These are phyloP conservation scores for Zea luxurians DNA, from an alignment of 176 grass and related monocot genomes.

Conservation along the genomic window DNA sequence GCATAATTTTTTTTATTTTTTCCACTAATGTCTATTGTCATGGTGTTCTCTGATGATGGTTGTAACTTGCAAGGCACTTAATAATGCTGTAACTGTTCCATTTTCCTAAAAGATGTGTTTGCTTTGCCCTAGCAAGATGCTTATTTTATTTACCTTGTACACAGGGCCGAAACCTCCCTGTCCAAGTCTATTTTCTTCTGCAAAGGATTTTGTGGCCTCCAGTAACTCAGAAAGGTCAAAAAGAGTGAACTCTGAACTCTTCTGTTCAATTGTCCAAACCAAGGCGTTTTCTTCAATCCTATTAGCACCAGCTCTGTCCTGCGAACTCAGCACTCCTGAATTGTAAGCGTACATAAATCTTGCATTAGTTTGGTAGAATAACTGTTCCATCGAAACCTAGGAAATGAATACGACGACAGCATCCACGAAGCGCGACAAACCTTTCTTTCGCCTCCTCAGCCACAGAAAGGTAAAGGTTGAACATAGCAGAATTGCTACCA, in stretches of 20 bases:
- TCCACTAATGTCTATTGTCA: too few species aligned
- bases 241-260: slow-evolving; percentile 31
- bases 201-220: slow-evolving; percentile 43
- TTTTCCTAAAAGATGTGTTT: neutral
- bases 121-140: neutral
- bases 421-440: neutral
- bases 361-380: neutral
- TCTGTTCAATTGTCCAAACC: slow-evolving; percentile 21
- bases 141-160: slow-evolving; percentile 49
- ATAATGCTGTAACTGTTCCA: too few species aligned
- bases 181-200: slow-evolving; percentile 49
- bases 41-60: too few species aligned
- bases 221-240: slow-evolving; percentile 29
- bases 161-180: slow-evolving; percentile 64
- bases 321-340: neutral
- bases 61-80: too few species aligned
- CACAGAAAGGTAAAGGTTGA: neutral
- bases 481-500: neutral
- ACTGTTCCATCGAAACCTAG: too few species aligned
- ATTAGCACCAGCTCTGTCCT: neutral
- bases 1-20: too few species aligned
- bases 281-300: slow-evolving; percentile 7
- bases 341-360: neutral
- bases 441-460: slow-evolving; percentile 23
- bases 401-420: too few species aligned